Conservation (phyloP, 2,329 filamentous ascomycete species). For the Claviceps monticola region DNA sequence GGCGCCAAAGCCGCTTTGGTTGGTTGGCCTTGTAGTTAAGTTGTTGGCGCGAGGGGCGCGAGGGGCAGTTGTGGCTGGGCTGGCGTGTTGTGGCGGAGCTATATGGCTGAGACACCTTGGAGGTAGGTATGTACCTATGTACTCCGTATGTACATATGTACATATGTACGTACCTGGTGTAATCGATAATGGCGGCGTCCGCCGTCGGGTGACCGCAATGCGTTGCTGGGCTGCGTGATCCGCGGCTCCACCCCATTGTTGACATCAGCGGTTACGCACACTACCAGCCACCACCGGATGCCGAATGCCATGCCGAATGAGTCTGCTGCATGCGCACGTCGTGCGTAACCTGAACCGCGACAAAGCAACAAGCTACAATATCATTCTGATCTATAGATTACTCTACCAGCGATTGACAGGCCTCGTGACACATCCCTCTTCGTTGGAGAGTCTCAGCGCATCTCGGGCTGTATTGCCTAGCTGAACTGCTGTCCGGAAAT, state of each 20-base stretch:
- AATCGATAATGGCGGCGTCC: background rate
- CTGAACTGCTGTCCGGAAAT: conserved; percentile 15
- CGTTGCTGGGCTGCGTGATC: conserved; percentile 7
- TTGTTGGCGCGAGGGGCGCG: background rate
- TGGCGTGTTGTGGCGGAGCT: background rate
- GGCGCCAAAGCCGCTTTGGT: background rate
- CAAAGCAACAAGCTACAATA: background rate
- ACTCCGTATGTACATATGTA: no score
- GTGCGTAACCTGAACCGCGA: background rate
- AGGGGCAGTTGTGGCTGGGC: conserved; percentile 2
- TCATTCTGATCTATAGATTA: background rate
- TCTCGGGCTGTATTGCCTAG: conserved; percentile 2
- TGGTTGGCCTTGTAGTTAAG: background rate
- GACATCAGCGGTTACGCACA: conserved; percentile 5
- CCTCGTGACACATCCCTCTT: background rate
- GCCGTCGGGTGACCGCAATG: background rate
- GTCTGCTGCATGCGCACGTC: background rate
- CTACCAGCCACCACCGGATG: background rate
- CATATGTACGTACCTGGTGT: no score
- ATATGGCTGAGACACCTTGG: background rate
- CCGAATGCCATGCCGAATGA: background rate
- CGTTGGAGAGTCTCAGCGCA: background rate
- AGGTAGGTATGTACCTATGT: no score
- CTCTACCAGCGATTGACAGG: background rate
- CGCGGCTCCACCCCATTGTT: conserved; percentile 8